These are phyloP conservation scores for Neoboletus magnificus DNA, from an alignment of 768 basidiomycete genomes.

Conservation along the genomic window DNA sequence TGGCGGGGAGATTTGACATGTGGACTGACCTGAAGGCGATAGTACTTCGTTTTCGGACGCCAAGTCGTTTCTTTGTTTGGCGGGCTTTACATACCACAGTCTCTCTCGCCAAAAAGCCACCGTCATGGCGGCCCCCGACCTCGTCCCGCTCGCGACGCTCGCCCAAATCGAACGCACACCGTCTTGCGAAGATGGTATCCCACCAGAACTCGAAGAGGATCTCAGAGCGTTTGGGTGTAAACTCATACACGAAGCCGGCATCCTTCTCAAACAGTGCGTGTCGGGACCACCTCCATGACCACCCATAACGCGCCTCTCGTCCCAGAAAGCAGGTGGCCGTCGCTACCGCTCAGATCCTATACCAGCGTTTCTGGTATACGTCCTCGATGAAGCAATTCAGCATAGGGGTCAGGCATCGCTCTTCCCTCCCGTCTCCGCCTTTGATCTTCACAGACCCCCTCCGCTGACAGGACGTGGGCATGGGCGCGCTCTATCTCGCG, in stretches of 20 bases:
- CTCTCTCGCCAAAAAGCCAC: neutral
- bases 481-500: conserved; percentile 84
- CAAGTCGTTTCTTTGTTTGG: conserved; percentile 17
- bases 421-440: conserved; percentile 3
- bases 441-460: conserved; percentile 7
- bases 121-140: conserved; percentile 42
- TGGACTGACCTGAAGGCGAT: too few relatives aligned
- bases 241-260: conserved; percentile 91
- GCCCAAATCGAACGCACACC: conserved; percentile 77
- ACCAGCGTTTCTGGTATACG: conserved; percentile 96
- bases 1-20: conserved; percentile 31
- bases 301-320: conserved; percentile 4
- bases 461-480: conserved; percentile 67
- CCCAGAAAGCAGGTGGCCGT: conserved; percentile 92
- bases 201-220: conserved; percentile 79
- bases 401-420: conserved; percentile 64
- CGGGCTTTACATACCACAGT: conserved; percentile 5
- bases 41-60: neutral
- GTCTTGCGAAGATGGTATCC: conserved; percentile 78
- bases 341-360: conserved; percentile 93
- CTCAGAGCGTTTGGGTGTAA: conserved; percentile 89
- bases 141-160: conserved; percentile 82
- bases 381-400: conserved; percentile 94
- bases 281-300: neutral
- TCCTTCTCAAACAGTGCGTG: conserved; percentile 83